phyloP scores from a whole-genome alignment of 1,284 basidiomycete genomes.

The Naganishia sp. region DNA sequence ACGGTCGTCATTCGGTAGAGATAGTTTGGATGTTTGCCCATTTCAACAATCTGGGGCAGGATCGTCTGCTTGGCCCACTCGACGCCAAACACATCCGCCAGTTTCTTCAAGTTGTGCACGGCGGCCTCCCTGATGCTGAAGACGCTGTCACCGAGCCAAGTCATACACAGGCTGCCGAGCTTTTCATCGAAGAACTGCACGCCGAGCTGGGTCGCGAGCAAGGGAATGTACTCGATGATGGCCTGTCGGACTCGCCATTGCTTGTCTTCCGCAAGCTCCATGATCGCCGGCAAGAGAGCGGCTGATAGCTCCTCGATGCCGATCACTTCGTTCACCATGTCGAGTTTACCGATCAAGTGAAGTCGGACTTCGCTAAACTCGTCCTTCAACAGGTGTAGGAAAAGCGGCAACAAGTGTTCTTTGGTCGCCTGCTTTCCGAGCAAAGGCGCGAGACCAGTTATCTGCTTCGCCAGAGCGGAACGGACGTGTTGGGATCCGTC shows the following conservation, averaged over 20 bases:
- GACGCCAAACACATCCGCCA: constrained; percentile 98
- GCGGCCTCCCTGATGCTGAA: constrained; percentile 98
- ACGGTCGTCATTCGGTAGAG: constrained; percentile 99
- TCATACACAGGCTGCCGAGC: constrained; percentile 95
- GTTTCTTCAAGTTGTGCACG: constrained; percentile 92
- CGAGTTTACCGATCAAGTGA: constrained; percentile 98
- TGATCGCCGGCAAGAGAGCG: constrained; percentile 94
- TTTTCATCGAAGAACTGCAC: constrained; percentile 98
- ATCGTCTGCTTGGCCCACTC: constrained; percentile 95
- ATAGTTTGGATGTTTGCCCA: constrained; percentile 97
- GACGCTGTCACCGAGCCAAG: constrained; percentile 97
- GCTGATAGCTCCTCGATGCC: constrained; percentile 95
- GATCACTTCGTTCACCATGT: constrained; percentile 96
- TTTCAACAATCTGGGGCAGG: constrained; percentile 95
- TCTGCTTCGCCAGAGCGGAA: constrained; percentile 93
- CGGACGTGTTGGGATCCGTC: constrained; percentile 97
- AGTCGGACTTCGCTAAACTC: constrained; percentile 98
- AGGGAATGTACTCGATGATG: constrained; percentile 98
- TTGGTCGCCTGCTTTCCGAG: constrained; percentile 93
- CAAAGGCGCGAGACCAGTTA: constrained; percentile 94
- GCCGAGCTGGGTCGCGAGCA: constrained; percentile 94
- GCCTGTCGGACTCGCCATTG: constrained; percentile 99
- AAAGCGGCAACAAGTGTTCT: constrained; percentile 94
- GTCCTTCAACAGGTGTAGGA: constrained; percentile 94
- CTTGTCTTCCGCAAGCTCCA: constrained; percentile 98